Evolutionary conservation across 345 rosid genomes (phyloP).

Genomic region (Psidium guajava): DNA sequence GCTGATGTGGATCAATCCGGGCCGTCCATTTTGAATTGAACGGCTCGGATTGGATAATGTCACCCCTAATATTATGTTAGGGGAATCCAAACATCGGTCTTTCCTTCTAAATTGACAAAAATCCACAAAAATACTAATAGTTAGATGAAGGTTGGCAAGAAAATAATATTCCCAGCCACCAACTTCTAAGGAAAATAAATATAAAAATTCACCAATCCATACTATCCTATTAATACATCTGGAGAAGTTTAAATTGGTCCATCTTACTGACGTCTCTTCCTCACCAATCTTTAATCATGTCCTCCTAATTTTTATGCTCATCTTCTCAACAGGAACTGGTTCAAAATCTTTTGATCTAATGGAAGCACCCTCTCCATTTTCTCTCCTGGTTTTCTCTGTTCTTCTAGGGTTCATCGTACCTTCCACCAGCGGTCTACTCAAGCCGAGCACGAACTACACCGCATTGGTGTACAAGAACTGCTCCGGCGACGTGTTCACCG

Average conservation of each 20-base stretch:
- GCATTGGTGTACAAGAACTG: constrained; percentile 50
- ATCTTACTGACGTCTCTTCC: background rate
- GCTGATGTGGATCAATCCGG: too few species aligned
- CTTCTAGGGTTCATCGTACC: constrained; percentile 5
- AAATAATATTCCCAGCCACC: constrained; percentile 3
- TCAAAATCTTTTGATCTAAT: background rate
- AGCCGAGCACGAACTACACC: constrained; percentile 20
- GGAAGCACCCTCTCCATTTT: background rate
- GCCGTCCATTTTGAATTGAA: too few species aligned
- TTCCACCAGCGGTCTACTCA: background rate
- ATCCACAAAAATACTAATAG: background rate
- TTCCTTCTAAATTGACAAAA: background rate
- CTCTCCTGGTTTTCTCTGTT: constrained; percentile 1
- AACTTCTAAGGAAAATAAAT: background rate
- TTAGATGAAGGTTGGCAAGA: constrained; percentile 9
- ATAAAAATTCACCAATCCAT: background rate
- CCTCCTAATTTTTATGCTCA: background rate
- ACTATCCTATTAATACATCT: background rate
- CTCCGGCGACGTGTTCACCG: constrained; percentile 5
- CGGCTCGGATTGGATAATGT: too few species aligned
- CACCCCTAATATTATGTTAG: too few species aligned
- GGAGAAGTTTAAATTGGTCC: background rate
- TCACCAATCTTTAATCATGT: background rate
- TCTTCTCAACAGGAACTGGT: background rate
- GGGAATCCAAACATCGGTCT: too few species aligned